Conservation (phyloP, 257 asterid species). For the Forsythia viridissima region DNA sequence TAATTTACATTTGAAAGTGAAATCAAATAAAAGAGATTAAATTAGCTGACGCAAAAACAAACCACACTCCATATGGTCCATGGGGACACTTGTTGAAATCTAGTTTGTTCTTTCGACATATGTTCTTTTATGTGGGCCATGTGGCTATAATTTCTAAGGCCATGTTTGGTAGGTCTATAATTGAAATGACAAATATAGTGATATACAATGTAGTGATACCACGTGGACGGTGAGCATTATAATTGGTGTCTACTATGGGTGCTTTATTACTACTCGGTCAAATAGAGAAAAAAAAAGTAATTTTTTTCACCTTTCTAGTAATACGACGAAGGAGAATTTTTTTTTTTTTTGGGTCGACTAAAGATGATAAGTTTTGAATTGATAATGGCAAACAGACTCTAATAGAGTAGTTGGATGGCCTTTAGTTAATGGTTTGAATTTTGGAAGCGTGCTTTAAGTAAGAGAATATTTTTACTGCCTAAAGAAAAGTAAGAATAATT, state of each 20-base stretch:
- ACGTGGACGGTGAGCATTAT: too few species aligned
- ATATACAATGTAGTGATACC: too few species aligned
- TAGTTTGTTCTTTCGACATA: too few species aligned
- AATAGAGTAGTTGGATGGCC: conserved; percentile 19
- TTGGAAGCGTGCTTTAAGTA: conserved; percentile 29
- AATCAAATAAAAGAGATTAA: conserved; percentile 21
- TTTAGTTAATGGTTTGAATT: conserved; percentile 15
- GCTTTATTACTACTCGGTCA: too few species aligned
- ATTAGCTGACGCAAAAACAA: background rate
- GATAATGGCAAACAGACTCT: conserved; percentile 8
- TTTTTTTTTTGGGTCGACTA: background rate
- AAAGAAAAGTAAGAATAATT: background rate
- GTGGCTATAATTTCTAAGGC: background rate
- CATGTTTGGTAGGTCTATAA: background rate
- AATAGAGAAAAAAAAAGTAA: too few species aligned
- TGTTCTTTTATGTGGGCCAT: too few species aligned
- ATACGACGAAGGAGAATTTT: too few species aligned
- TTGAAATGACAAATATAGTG: too few species aligned
- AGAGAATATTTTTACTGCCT: conserved; percentile 27
- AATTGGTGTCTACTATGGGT: too few species aligned
- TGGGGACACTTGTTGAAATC: background rate
- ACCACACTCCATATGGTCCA: conserved; percentile 12
- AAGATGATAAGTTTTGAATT: background rate
- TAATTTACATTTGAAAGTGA: background rate
- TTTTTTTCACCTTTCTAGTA: too few species aligned